Evolutionary conservation across 768 basidiomycete genomes (phyloP), one percentile per base, ranked within the genome.

Genomic region (Boletellus sp.): DNA sequence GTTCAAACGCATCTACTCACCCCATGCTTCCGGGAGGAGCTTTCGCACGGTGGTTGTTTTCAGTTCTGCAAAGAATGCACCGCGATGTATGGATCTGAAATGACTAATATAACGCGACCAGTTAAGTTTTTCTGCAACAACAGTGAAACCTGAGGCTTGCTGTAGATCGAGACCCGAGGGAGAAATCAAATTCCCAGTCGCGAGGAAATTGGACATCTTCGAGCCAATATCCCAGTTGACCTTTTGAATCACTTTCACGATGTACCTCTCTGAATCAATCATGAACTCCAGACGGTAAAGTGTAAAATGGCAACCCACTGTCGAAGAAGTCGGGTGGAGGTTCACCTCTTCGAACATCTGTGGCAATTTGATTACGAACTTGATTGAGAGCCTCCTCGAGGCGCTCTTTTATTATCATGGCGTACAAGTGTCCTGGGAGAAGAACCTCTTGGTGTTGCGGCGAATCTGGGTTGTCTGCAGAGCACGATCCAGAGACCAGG

Each of bases 51-150:
- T 86, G 0, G 96, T 99, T 1, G 96, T 99, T 75, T 97, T 97
- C 47, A 98, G 81, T 68, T 98, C 94, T 7, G 94, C 90, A 65
- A 99, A 99, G 81, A 99, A 99, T 33, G 96, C 94, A 67, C 96
- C 96, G 71, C 96, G 90, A 72, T 99, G 96, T 26, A 99, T 93
- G 68, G 90, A 96, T 50, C 96, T 80, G 34, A 99, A 99, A 72
- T 99, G 96, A 63, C 89, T 90, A 69, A 99, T 93, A 69, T 97
- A 99, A 33, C 96, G 92, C 58, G 90, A 86, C 84, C 96, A 99
- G 69, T 99, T 99, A 52, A 99, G 78, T 70, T 98, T 98, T 74
- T 99, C 96, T 6, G 94, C 96, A 31, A 98, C 89, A 58, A 99
- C 96, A 1, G 96, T 98, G 71, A 95, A 98, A n/a, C 96, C 96